phyloP scores from a whole-genome alignment of 1,284 basidiomycete species.

The Puccinia polysora region DNA sequence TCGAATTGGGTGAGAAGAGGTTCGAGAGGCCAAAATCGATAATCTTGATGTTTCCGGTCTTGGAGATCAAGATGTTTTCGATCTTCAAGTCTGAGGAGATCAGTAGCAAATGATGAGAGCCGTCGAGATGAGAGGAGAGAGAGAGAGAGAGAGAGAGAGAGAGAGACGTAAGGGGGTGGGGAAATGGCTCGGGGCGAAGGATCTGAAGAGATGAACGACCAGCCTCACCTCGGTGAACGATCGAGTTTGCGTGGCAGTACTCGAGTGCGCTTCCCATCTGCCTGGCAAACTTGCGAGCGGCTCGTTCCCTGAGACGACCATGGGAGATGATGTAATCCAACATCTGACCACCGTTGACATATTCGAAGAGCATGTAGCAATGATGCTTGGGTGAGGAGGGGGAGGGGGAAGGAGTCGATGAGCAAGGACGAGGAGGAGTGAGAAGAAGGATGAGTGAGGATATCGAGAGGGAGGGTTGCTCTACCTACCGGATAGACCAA shows the following conservation, averaged over 20 bases:
- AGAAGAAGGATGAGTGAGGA: no score
- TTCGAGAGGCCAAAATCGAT: conserved; percentile 99
- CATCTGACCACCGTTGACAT: conserved; percentile 98
- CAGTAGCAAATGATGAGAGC: no score
- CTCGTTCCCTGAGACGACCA: conserved; percentile 87
- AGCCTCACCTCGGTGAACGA: conserved; percentile 78
- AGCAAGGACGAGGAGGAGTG: neutral
- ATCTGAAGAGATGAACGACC: no score
- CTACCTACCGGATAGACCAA: conserved; percentile 69
- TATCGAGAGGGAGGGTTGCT: no score
- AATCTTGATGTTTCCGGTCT: conserved; percentile 98
- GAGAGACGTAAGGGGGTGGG: neutral
- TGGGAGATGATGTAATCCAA: conserved; percentile 99
- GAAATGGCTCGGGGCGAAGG: neutral
- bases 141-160: no score
- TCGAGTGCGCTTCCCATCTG: conserved; percentile 94
- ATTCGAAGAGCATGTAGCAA: conserved; percentile 99
- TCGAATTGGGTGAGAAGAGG: conserved; percentile 76
- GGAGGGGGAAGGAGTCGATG: neutral
- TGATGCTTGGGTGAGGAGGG: conserved; percentile 60
- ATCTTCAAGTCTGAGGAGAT: conserved; percentile 96
- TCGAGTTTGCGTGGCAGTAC: conserved; percentile 95
- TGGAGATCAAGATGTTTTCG: conserved; percentile 98
- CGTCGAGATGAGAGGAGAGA: no score
- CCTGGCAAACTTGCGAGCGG: conserved; percentile 90